Evolutionary conservation across 306 rosid genomes (phyloP).

Genomic region (Dalbergia cochinchinensis): DNA sequence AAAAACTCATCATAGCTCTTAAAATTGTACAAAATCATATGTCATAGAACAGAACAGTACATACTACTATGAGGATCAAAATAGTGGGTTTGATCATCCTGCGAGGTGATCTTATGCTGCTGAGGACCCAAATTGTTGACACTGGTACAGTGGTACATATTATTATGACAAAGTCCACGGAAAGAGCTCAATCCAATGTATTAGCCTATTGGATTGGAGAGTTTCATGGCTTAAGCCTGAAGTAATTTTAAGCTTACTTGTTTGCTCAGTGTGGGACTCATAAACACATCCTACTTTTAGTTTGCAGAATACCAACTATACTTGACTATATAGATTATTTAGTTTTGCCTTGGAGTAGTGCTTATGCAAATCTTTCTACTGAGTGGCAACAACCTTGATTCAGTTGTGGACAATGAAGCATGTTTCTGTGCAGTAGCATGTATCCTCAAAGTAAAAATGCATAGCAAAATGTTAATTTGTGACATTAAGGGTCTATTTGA

Average conservation of each 20-base stretch:
- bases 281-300: not conserved
- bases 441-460: not conserved
- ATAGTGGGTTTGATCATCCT: not conserved
- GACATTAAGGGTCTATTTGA: not conserved
- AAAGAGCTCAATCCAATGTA: too few species aligned
- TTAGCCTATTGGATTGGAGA: too few species aligned
- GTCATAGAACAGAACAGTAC: not conserved
- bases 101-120: not conserved
- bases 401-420: not conserved
- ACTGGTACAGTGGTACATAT: not conserved
- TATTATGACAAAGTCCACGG: too few species aligned
- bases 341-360: not conserved
- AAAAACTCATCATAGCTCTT: not conserved
- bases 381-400: not conserved
- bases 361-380: not conserved
- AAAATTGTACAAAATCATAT: not conserved
- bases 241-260: too few species aligned
- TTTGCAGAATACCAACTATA: not conserved
- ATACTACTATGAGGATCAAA: not conserved
- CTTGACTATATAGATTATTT: not conserved
- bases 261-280: too few species aligned
- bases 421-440: not conserved
- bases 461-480: slow-evolving; percentile 6
- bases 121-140: too few species aligned
- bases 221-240: too few species aligned